Evolutionary conservation across 176 grass and related monocot species (phyloP).

Genomic region (Avena insularis): DNA sequence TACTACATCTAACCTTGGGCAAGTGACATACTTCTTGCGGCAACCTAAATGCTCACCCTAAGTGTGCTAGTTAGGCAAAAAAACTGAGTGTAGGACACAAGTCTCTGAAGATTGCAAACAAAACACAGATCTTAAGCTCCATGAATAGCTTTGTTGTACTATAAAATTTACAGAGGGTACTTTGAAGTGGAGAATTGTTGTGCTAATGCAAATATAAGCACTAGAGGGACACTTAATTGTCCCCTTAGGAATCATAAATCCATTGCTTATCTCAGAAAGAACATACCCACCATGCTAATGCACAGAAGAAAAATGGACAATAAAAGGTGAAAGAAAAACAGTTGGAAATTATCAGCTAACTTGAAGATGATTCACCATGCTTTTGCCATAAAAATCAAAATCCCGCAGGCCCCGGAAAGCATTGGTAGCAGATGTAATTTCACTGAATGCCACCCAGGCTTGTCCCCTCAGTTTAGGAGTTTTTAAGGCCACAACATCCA

Average conservation of each 20-base stretch:
- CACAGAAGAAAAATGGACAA: background rate
- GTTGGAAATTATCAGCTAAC: conserved; percentile 8
- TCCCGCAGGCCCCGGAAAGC: conserved; percentile 93
- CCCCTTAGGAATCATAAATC: background rate
- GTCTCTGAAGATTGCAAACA: background rate
- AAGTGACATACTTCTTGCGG: background rate
- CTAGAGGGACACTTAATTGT: background rate
- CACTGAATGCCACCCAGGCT: conserved; percentile 89
- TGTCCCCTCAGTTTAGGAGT: conserved; percentile 93
- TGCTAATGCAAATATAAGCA: conserved; percentile 2
- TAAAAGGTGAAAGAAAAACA: background rate
- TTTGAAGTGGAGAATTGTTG: background rate
- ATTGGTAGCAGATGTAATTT: conserved; percentile 91
- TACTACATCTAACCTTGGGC: background rate
- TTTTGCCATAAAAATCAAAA: conserved; percentile 95
- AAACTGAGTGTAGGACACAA: background rate
- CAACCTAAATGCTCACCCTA: background rate
- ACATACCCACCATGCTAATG: background rate
- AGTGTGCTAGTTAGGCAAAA: background rate
- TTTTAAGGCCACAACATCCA: conserved; percentile 92
- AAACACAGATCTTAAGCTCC: conserved; percentile 11
- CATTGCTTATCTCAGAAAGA: background rate
- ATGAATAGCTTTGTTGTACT: background rate
- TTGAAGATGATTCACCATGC: conserved; percentile 58
- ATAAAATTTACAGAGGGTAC: background rate